A percentile compares a stretch with the other conserved stretches of the same genome.
phyloP scores from a whole-genome alignment of 306 rosid species.

The Glycyrrhiza uralensis region DNA sequence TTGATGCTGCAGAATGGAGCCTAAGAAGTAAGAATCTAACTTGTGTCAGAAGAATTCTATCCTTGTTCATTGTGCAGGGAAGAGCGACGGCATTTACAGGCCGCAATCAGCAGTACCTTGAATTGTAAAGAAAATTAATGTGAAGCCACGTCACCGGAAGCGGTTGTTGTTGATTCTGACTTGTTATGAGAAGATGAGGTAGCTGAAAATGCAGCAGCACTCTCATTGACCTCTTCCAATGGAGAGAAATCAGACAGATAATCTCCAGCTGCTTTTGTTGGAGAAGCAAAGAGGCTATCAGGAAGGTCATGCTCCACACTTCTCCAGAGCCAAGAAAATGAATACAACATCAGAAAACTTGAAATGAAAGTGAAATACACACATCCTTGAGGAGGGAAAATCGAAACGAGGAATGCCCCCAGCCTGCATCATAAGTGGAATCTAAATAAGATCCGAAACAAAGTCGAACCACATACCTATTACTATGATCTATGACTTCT shows the following conservation, averaged over 20 bases:
- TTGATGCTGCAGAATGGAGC: slow-evolving; percentile 39
- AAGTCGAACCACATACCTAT: slow-evolving; percentile 40
- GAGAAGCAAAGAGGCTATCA: slow-evolving; percentile 78
- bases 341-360: slow-evolving; percentile 14
- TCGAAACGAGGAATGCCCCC: not conserved
- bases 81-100: not conserved
- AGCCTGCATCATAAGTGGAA: not conserved
- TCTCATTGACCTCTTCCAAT: slow-evolving; percentile 31
- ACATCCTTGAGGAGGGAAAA: not conserved
- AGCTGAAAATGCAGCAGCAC: slow-evolving; percentile 13
- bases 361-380: not conserved
- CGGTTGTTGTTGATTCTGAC: slow-evolving; percentile 21
- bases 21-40: slow-evolving; percentile 26
- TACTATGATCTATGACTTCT: slow-evolving; percentile 32
- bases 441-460: not conserved
- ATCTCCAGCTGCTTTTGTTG: slow-evolving; percentile 60
- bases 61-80: not conserved
- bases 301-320: slow-evolving; percentile 83
- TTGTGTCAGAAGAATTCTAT: slow-evolving; percentile 18
- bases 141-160: slow-evolving; percentile 39
- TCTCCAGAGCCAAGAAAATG: slow-evolving; percentile 29
- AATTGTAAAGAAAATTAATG: slow-evolving; percentile 39
- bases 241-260: slow-evolving; percentile 39
- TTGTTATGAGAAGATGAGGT: slow-evolving; percentile 34
- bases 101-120: slow-evolving; percentile 40